These are phyloP conservation scores for Cicer bijugum DNA, from an alignment of 306 rosid genomes.

Conservation along the genomic window DNA sequence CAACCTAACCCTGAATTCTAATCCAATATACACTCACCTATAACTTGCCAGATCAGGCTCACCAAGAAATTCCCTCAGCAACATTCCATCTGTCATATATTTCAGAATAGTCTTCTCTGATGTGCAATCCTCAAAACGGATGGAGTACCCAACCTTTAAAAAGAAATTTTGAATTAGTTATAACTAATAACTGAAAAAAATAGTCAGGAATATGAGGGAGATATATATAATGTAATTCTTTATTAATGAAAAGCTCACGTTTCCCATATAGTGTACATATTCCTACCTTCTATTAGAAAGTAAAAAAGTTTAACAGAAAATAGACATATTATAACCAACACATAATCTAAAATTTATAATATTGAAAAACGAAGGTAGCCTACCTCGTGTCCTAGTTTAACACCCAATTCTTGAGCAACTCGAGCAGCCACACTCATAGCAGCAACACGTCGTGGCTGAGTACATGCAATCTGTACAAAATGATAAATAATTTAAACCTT, in stretches of 20 bases:
- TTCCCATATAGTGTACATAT: conserved; percentile 8
- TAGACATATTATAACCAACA: conserved; percentile 26
- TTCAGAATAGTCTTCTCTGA: conserved; percentile 91
- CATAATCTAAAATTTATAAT: conserved; percentile 13
- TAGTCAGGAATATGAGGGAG: not conserved
- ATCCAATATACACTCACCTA: conserved; percentile 61
- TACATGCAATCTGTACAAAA: conserved; percentile 83
- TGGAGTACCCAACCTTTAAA: conserved; percentile 93
- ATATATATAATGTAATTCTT: conserved; percentile 20
- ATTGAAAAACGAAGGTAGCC: conserved; percentile 22
- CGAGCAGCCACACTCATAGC: conserved; percentile 99
- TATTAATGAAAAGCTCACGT: conserved; percentile 6
- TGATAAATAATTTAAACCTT: not conserved
- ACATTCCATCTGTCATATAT: conserved; percentile 99
- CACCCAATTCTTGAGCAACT: conserved; percentile 96
- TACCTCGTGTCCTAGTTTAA: conserved; percentile 96
- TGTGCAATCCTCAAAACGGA: conserved; percentile 97
- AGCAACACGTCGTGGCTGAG: conserved; percentile 97
- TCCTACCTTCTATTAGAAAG: conserved; percentile 10
- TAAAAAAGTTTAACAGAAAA: conserved; percentile 12
- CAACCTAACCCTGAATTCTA: conserved; percentile 41
- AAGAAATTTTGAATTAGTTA: conserved; percentile 25
- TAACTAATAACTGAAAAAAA: conserved; percentile 24
- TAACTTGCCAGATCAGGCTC: conserved; percentile 93
- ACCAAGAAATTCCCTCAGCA: conserved; percentile 90